Conservation (phyloP, 306 rosid species). For the Quercus berberidifolia region DNA sequence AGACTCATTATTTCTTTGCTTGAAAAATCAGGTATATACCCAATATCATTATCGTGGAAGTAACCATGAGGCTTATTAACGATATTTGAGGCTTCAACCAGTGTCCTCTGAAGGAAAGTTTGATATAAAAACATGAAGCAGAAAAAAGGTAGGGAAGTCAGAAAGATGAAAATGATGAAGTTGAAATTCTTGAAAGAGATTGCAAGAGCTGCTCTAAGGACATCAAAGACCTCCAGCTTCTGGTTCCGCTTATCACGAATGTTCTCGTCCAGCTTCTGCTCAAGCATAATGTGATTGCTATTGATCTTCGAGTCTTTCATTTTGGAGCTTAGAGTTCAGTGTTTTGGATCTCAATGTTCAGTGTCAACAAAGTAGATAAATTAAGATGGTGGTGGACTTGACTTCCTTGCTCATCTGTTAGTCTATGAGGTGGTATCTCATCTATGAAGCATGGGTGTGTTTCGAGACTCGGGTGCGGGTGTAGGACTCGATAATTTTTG, state of each 20-base stretch:
- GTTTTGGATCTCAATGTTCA: neutral
- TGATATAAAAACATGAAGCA: constrained; percentile 43
- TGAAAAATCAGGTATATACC: too few relatives aligned
- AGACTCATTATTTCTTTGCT: too few relatives aligned
- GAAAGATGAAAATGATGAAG: constrained; percentile 44
- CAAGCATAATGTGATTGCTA: constrained; percentile 23
- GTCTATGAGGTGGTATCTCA: too few relatives aligned
- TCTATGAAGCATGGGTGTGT: too few relatives aligned
- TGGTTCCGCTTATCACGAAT: neutral
- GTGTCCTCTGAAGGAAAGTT: constrained; percentile 22
- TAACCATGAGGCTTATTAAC: neutral
- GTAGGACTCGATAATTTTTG: too few relatives aligned
- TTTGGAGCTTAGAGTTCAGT: neutral
- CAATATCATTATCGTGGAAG: too few relatives aligned
- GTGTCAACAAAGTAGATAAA: neutral
- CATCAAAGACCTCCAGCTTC: constrained; percentile 31
- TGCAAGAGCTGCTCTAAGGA: constrained; percentile 33
- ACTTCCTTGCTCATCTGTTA: neutral
- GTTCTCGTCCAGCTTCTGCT: constrained; percentile 15
- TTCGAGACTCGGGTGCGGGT: too few relatives aligned
- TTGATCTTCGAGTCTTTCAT: constrained; percentile 30
- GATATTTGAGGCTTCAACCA: constrained; percentile 21
- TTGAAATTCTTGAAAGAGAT: constrained; percentile 37
- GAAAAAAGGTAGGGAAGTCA: constrained; percentile 46
- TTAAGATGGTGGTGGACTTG: neutral